Conservation (phyloP, 2,329 filamentous ascomycete genomes). For the Trichophyton schoenleinii region DNA sequence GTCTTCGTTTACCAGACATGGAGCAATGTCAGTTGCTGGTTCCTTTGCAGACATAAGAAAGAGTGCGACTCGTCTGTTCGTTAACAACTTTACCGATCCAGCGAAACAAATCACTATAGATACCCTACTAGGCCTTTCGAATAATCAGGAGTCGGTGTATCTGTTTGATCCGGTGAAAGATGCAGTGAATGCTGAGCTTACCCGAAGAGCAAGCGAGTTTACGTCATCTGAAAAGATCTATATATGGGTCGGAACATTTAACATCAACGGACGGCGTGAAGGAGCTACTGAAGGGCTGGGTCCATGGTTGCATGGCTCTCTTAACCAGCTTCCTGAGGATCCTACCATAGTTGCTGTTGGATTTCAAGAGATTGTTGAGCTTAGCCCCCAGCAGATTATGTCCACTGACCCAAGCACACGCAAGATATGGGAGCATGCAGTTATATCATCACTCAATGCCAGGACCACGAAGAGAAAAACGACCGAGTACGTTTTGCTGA, state of each 20-base stretch:
- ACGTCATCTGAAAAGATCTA: conserved; percentile 61
- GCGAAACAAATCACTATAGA: conserved; percentile 89
- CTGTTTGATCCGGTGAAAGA: conserved; percentile 93
- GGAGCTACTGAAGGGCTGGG: conserved; percentile 70
- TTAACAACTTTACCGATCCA: conserved; percentile 96
- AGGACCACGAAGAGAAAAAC: conserved; percentile 52
- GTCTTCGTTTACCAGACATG: conserved; percentile 83
- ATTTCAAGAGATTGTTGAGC: conserved; percentile 96
- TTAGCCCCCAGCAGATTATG: conserved; percentile 98
- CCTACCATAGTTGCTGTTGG: conserved; percentile 83
- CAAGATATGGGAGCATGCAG: conserved; percentile 72
- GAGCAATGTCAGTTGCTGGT: conserved; percentile 90
- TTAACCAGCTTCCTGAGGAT: conserved; percentile 44
- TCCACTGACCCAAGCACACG: conserved; percentile 84
- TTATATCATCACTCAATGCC: conserved; percentile 62
- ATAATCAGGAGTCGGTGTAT: conserved; percentile 71
- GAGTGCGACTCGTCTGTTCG: conserved; percentile 83
- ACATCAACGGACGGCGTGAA: conserved; percentile 75
- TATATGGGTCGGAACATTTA: conserved; percentile 84
- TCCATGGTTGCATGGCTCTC: conserved; percentile 62
- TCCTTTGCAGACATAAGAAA: conserved; percentile 92
- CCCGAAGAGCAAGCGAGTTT: conserved; percentile 54
- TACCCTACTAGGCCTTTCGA: conserved; percentile 70
- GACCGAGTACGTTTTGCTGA: conserved; percentile 74
- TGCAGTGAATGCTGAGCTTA: conserved; percentile 65